phyloP scores from a whole-genome alignment of 2,329 filamentous ascomycete genomes.

The Colletotrichum plurivorum region DNA sequence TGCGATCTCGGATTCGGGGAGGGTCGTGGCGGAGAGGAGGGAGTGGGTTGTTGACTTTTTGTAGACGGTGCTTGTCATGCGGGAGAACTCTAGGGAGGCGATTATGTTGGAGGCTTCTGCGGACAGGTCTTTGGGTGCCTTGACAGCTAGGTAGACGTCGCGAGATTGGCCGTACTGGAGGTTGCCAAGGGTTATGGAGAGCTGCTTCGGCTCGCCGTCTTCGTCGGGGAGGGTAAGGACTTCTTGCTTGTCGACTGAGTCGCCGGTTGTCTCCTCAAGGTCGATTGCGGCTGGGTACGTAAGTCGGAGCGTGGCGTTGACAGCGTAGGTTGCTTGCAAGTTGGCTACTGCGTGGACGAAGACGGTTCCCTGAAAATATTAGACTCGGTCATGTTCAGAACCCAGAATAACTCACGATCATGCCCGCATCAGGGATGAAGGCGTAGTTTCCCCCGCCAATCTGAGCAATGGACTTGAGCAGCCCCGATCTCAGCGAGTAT shows the following conservation, averaged over 20 bases:
- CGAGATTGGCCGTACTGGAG: constrained; percentile 74
- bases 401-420: constrained; percentile 61
- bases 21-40: constrained; percentile 40
- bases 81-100: constrained; percentile 41
- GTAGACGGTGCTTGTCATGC: constrained; percentile 41
- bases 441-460: constrained; percentile 70
- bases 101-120: constrained; percentile 17
- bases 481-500: constrained; percentile 62
- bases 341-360: constrained; percentile 75
- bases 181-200: constrained; percentile 63
- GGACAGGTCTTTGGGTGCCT: constrained; percentile 21
- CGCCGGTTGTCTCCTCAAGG: constrained; percentile 57
- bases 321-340: constrained; percentile 71
- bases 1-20: constrained; percentile 54
- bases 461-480: constrained; percentile 73
- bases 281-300: constrained; percentile 53
- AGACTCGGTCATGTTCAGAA: accelerated
- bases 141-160: constrained; percentile 65
- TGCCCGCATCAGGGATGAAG: constrained; percentile 74
- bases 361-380: constrained; percentile 62
- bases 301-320: constrained; percentile 59
- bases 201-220: constrained; percentile 24
- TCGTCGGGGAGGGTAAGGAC: constrained; percentile 42
- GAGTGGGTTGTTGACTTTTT: constrained; percentile 34
- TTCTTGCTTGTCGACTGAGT: constrained; percentile 53